Percentiles rank a stretch among this genome's conserved stretches.
Conservation (phyloP, 129 eudicot species). For the Rutidosis leptorrhynchoides region DNA sequence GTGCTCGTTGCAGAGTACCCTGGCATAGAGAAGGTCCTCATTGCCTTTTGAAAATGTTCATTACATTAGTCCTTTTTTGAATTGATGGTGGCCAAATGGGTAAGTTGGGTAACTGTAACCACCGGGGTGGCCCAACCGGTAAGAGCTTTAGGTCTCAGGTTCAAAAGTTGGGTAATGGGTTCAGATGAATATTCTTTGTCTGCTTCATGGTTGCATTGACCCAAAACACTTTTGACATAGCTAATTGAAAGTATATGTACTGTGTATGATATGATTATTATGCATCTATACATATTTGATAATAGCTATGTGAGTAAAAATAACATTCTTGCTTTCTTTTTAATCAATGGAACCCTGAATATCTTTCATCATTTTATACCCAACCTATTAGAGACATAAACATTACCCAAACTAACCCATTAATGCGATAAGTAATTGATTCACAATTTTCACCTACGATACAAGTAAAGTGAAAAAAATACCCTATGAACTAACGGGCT, state of each 20-base stretch:
- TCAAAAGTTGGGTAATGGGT: too few relatives aligned
- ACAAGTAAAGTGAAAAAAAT: conserved; percentile 2
- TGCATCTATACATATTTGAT: background rate
- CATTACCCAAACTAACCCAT: background rate
- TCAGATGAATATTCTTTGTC: too few relatives aligned
- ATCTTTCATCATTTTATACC: background rate
- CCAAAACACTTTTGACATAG: background rate
- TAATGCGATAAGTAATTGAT: background rate
- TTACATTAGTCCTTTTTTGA: background rate
- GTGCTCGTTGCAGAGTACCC: conserved; percentile 87
- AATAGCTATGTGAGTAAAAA: background rate
- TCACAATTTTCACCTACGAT: background rate
- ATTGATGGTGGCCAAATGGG: conserved; percentile 1
- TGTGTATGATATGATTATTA: background rate
- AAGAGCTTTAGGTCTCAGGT: background rate
- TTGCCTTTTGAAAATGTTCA: background rate
- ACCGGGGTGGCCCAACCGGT: too few relatives aligned
- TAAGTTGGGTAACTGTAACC: conserved; percentile 19
- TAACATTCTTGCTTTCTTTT: conserved; percentile 9
- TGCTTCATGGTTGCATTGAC: background rate
- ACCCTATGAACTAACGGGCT: conserved; percentile 14
- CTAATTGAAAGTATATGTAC: too few relatives aligned
- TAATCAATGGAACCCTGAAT: background rate
- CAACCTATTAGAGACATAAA: background rate
- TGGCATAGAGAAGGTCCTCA: conserved; percentile 66